Conservation (phyloP, 306 rosid species). For the Lagenaria siceraria region DNA sequence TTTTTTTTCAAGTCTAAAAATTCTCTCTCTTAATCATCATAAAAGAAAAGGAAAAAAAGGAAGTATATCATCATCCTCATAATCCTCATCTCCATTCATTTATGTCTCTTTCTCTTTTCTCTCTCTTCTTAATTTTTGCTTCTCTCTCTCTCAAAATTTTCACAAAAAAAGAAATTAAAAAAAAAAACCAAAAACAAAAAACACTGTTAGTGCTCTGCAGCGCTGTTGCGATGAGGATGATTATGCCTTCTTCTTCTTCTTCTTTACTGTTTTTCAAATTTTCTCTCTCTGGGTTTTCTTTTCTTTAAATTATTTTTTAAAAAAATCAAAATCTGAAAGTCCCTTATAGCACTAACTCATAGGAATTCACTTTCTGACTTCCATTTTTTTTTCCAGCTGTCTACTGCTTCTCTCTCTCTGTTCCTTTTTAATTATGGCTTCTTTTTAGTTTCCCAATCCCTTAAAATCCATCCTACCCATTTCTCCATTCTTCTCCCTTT, state of each 20-base stretch:
- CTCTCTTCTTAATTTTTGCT: neutral
- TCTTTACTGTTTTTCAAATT: neutral
- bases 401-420: conserved; percentile 7
- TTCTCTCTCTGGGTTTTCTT: neutral
- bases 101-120: conserved; percentile 4
- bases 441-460: neutral
- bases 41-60: neutral
- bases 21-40: conserved; percentile 23
- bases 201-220: conserved; percentile 7
- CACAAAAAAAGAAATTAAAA: neutral
- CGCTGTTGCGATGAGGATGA: conserved; percentile 16
- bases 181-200: neutral
- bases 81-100: conserved; percentile 28
- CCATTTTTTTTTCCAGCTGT: conserved; percentile 28
- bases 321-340: conserved; percentile 18
- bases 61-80: conserved; percentile 19
- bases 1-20: too few relatives aligned
- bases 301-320: neutral
- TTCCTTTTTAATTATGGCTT: neutral
- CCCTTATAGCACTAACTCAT: conserved; percentile 25
- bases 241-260: neutral
- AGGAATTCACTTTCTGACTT: conserved; percentile 32
- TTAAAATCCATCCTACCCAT: neutral
- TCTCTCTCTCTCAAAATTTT: neutral
- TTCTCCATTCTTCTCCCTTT: neutral